Conservation (phyloP, 257 asterid genomes). For the Solanum ossicruentum region DNA sequence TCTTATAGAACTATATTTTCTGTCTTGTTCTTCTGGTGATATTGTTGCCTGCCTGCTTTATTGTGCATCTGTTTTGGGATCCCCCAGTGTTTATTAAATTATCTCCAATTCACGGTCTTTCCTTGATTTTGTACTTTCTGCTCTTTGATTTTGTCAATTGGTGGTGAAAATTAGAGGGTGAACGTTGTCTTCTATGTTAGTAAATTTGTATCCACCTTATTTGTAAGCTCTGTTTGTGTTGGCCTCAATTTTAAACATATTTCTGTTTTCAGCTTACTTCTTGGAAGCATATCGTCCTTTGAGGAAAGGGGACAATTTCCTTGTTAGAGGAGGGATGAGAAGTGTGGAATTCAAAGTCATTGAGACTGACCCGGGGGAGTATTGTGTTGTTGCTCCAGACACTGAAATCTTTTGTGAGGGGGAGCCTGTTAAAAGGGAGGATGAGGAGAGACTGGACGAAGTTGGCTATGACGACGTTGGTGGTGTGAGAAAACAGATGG, state of each 20-base stretch:
- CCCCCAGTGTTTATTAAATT: background rate
- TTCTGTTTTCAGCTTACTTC: slow-evolving; percentile 37
- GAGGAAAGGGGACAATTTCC: slow-evolving; percentile 52
- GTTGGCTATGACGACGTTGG: slow-evolving; percentile 72
- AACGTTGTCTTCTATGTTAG: background rate
- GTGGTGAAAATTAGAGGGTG: background rate
- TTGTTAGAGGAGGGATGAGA: slow-evolving; percentile 67
- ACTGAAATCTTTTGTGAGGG: slow-evolving; percentile 66
- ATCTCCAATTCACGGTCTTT: background rate
- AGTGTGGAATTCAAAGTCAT: slow-evolving; percentile 55
- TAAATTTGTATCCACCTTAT: background rate
- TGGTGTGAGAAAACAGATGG: slow-evolving; percentile 70
- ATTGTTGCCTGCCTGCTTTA: background rate
- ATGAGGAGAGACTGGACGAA: slow-evolving; percentile 55
- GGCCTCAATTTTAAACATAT: background rate
- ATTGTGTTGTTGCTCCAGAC: slow-evolving; percentile 68
- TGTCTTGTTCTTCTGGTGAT: background rate
- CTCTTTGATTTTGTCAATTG: background rate
- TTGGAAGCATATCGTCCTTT: slow-evolving; percentile 60
- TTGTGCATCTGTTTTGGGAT: background rate
- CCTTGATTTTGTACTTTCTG: background rate
- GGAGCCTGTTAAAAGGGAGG: slow-evolving; percentile 57
- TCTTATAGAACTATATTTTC: background rate
- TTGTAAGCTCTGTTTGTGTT: background rate
- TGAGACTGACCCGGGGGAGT: slow-evolving; percentile 62